Base-by-base conservation (phyloP, 257 asterid species). In the Ilex asprella region DNA sequence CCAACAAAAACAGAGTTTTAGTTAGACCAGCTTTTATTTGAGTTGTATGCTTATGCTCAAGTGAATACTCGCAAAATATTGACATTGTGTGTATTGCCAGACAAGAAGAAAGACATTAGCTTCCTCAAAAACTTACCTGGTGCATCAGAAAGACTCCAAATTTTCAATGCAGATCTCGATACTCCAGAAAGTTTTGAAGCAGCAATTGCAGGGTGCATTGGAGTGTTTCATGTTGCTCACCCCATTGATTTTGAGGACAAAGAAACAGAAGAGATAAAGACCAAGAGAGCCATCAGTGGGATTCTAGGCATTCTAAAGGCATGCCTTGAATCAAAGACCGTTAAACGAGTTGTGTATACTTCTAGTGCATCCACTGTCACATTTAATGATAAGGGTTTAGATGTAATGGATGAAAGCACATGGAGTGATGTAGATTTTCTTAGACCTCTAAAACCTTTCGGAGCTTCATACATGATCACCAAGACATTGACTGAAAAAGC, bases 191-290 rank as follows among this genome's bases (percentile, higher is more conserved):
- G 67, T 55, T 88, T 88, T 41, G 57, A 46, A 0, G 64, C 77
- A 2, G 80, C 94, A 60, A 63, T 88, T 1, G 71, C 78, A 47
- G 96, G 90, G 3, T 88, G 95, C 78, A 3, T 30, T 62, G 90
- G 95, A 2, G 84, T 86, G 7, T 88, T 86, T 71, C 96, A 88
- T 75, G 74, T 66, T 64, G 95, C 93, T 27, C 96, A 88, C 57
- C 95, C 96, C 0, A 54, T 86, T 1, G 87, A 85, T 55, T 72
- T 79, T 30, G 78, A 58, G 8, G 81, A 68, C 63, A 75, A 67
- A 27, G 93, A 84, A 59, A 13, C 74, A 0, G 90, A 82, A 55
- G 84, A 86, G 21, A 73, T 69, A 14, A 75, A 68, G 63, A 12
- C 67, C 63, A 64, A 59, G 7, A 69, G 65, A 14, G 56, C 74